Base-by-base conservation (phyloP, 2,329 filamentous ascomycete species). In the Paracorniculantispora psalliotae region DNA sequence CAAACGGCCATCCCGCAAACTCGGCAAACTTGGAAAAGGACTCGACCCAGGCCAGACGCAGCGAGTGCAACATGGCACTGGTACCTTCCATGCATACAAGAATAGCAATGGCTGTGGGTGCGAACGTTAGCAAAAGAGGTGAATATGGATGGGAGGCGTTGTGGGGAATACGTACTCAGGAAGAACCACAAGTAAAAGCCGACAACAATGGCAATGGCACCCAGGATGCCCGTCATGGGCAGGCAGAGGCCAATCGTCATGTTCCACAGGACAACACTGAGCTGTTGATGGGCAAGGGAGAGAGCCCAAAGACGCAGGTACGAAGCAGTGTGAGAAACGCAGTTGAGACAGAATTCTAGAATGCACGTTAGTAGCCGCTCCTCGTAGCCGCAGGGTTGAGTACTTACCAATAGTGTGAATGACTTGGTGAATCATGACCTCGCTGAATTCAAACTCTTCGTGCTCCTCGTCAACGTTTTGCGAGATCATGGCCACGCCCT, bases 271-370 rank as follows among this genome's bases (percentile, higher is more conserved):
- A 99, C 94, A 64, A 92, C 89, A 51, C 91, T 96, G 61, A 99
- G 87, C 82, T 97, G 94, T 74, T 99, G 94, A 80, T 99, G 94
- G 33, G 94, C 94, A 61, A 99, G 87, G 2, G 94, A 99, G 67
- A 99, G 76, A 33, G 94, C 94, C 94, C 94, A 99, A 47, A 99
- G 89, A 80, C 94, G 94, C 50, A 99, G 89, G 76, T 99, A 99
- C 1, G 94, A 99, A 4, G 94, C 94, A 4, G 96, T 99, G 77
- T 99, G 94, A 30, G 94, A 99, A 63, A 99, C 93, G 74, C 93
- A 97, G 81, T 99, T 99, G 67, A 99, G 83, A 72, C 94, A 99
- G 80, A 99, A 99, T 82, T 99, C 91, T 92, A 65, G 4, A 57
- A 8, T 26, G 15, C 15, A 9, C 33, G 62, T 78, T 71, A 78